Evolutionary conservation across 192 early-diverging fungal genomes (phyloP).

Genomic region (Funneliformis geosporum): DNA sequence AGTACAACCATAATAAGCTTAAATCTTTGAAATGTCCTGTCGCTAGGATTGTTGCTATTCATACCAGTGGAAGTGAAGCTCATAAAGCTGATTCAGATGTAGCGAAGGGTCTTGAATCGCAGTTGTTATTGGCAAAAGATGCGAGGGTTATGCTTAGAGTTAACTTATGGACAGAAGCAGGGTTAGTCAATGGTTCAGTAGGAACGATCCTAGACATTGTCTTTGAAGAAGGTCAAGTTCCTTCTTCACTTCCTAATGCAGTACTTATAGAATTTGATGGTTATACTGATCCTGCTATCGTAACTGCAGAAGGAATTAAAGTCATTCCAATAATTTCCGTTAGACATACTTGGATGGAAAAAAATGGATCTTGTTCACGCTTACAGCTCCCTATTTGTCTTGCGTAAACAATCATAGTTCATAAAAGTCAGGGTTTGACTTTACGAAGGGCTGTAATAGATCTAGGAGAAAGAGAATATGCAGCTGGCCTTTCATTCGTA

Average conservation of each 20-base stretch:
- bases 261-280: not conserved
- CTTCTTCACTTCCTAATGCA: too few relatives aligned
- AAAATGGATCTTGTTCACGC: not conserved
- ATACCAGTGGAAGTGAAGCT: not conserved
- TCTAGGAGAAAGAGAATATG: too few relatives aligned
- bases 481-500: too few relatives aligned
- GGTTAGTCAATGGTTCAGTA: too few relatives aligned
- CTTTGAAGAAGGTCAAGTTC: not conserved
- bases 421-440: too few relatives aligned
- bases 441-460: too few relatives aligned
- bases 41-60: not conserved
- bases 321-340: not conserved
- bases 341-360: not conserved
- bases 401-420: too few relatives aligned
- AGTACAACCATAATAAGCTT: not conserved
- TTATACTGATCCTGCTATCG: not conserved
- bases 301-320: not conserved
- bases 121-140: too few relatives aligned
- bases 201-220: not conserved
- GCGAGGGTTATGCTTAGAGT: too few relatives aligned
- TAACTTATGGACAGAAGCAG: too few relatives aligned
- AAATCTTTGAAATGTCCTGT: not conserved
- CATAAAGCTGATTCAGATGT: constrained; percentile 1
- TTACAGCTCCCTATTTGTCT: too few relatives aligned
- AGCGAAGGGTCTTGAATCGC: not conserved